Percentiles rank a stretch among this genome's conserved stretches.
phyloP scores from a whole-genome alignment of 495 filamentous ascomycete genomes.

The Trichoderma asperelloides region DNA sequence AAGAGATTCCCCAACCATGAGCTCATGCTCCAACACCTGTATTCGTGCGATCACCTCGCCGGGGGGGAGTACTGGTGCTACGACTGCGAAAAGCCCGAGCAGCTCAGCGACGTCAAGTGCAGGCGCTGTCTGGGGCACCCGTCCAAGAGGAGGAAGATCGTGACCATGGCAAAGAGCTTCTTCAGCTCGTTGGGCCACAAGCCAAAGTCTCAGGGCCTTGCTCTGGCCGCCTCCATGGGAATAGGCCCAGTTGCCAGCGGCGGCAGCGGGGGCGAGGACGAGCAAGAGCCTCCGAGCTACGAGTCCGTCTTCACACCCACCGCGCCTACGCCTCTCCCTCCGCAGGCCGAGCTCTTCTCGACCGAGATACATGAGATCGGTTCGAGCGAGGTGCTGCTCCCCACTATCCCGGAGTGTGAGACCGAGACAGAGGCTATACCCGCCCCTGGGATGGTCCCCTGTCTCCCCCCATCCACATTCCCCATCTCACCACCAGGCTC shows the following conservation, averaged over 20 bases:
- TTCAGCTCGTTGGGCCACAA: slow-evolving; percentile 40
- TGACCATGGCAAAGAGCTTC: slow-evolving; percentile 39
- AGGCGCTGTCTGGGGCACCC: slow-evolving; percentile 35
- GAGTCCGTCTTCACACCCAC: slow-evolving; percentile 23
- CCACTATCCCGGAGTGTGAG: slow-evolving; percentile 11
- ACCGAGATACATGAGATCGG: slow-evolving; percentile 37
- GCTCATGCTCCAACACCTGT: slow-evolving; percentile 36
- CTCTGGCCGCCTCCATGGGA: not conserved
- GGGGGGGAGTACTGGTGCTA: slow-evolving; percentile 40
- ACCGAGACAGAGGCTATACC: slow-evolving; percentile 20
- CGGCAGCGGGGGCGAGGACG: not conserved
- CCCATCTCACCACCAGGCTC: slow-evolving; percentile 12
- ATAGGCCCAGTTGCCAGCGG: not conserved
- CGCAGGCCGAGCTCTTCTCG: slow-evolving; percentile 28
- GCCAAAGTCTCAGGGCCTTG: slow-evolving; percentile 1
- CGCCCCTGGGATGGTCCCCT: not conserved
- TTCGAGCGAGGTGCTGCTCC: slow-evolving; percentile 25
- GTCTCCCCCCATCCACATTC: slow-evolving; percentile 13
- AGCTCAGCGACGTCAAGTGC: slow-evolving; percentile 39
- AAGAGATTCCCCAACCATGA: slow-evolving; percentile 35
- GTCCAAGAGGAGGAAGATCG: slow-evolving; percentile 37
- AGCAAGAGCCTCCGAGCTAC: slow-evolving; percentile 31
- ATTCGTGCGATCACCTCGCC: slow-evolving; percentile 30
- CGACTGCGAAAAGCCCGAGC: slow-evolving; percentile 38
- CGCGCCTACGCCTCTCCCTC: not conserved